A percentile compares a stretch with the other conserved stretches of the same genome.
Evolutionary conservation across 1,284 basidiomycete genomes (phyloP).

Genomic region (Ustilago cynodontis): DNA sequence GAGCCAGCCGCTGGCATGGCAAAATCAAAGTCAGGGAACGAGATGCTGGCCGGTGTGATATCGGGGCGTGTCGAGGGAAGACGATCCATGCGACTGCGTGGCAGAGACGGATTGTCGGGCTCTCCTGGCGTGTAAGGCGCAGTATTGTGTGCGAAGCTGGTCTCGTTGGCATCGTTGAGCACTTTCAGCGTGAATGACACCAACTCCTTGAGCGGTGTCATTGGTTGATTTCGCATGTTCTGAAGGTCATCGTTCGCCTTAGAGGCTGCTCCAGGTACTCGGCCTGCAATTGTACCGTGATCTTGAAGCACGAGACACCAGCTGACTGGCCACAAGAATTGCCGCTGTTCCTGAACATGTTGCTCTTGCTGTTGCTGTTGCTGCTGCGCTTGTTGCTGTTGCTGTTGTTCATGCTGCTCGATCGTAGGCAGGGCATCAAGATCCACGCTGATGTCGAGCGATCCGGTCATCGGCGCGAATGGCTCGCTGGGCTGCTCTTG

Average conservation of each 20-base stretch:
- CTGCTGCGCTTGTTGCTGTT: neutral
- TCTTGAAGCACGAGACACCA: constrained; percentile 29
- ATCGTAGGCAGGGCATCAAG: neutral
- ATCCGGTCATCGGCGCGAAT: constrained; percentile 4
- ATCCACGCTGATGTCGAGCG: constrained; percentile 4
- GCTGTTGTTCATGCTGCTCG: neutral
- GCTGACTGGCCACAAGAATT: constrained; percentile 32
- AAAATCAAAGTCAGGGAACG: constrained; percentile 40
- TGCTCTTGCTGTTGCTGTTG: neutral
- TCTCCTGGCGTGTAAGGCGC: constrained; percentile 33
- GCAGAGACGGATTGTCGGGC: constrained; percentile 23
- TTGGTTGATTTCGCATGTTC: constrained; percentile 24
- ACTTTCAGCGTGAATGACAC: constrained; percentile 46
- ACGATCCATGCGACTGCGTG: constrained; percentile 18
- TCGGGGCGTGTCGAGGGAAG: constrained; percentile 22
- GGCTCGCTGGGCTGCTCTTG: neutral
- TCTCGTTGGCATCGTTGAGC: constrained; percentile 44
- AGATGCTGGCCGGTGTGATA: constrained; percentile 33
- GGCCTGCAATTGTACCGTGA: neutral
- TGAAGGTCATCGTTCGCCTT: constrained; percentile 17
- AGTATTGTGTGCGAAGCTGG: constrained; percentile 11
- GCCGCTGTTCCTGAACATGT: neutral
- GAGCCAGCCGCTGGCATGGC: constrained; percentile 29
- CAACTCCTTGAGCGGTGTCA: constrained; percentile 48
- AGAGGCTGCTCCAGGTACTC: neutral